A percentile compares a stretch with the other conserved stretches of the same genome.
Conservation (phyloP, 441 rosid genomes). For the Theobroma grandiflorum region DNA sequence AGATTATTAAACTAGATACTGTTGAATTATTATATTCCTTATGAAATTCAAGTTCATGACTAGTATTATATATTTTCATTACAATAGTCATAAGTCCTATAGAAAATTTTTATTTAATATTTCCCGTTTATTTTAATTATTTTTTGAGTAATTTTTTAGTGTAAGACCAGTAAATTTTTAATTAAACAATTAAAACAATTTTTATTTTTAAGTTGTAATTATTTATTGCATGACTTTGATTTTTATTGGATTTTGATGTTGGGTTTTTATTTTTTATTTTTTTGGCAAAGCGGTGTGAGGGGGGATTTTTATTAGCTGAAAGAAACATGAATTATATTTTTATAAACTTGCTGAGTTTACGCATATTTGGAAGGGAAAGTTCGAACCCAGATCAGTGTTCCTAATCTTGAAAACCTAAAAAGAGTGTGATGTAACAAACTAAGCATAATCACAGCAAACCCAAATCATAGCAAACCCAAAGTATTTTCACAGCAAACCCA, state of each 20-base stretch:
- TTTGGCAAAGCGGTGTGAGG: slow-evolving; percentile 25
- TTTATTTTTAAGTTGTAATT: slow-evolving; percentile 32
- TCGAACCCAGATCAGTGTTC: no score
- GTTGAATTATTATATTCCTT: neutral
- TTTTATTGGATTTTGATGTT: slow-evolving; percentile 33
- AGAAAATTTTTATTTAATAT: neutral
- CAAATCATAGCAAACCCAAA: no score
- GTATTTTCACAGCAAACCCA: no score
- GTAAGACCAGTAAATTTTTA: slow-evolving; percentile 43
- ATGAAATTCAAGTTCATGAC: neutral
- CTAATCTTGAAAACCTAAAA: no score
- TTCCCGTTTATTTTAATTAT: neutral
- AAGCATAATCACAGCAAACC: no score
- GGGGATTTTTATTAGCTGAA: slow-evolving; percentile 46
- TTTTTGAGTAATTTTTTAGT: neutral
- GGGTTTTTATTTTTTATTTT: slow-evolving; percentile 35
- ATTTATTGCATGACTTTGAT: slow-evolving; percentile 41
- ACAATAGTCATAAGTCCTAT: neutral
- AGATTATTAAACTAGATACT: neutral
- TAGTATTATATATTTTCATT: neutral
- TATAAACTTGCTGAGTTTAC: no score
- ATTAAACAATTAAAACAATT: slow-evolving; percentile 27
- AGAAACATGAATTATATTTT: no score
- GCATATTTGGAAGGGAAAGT: no score
- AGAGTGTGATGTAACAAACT: no score